Evolutionary conservation across 140 eudicot genomes (phyloP), one percentile per base, ranked within the genome.

Genomic region (Ambrosia hybrid): DNA sequence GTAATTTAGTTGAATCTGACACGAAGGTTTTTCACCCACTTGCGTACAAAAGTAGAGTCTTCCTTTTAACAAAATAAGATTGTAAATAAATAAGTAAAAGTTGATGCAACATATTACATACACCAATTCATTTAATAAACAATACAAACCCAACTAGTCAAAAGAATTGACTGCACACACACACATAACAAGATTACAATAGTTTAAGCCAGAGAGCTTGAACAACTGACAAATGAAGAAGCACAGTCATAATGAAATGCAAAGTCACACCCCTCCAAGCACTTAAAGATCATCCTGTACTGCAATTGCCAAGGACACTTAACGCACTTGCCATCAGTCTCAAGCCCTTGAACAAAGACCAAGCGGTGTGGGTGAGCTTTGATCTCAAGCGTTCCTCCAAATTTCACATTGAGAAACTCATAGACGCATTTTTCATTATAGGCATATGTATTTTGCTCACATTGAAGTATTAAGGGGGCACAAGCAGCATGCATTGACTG

Each of bases 401-500:
- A 68, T 57, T 68, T 68, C 1, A 68, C 62, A 68, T 68, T 68
- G 26, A 51, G 49, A 68, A 33, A 68, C 49, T 3, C 0, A 12
- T 26, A 68, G 6, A 71, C 7, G 9, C 9, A 1, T 2, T 0
- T 1, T 11, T 1, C 9, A 39, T 37, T 0, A 7, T 16, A 0
- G 0, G 9, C 0, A 39, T 37, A 16, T 5, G 65, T 39, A 37
- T 16, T 38, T 56, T 10, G 55, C 63, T 56, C 75, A 5, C 12
- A 9, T 17, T 39, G 57, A 37, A 55, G 66, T 37, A 55, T 16
- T 57, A 57, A 17, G 4, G 67, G 75, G 3, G 1, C 67, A 41
- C 75, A 71, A 57, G 67, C 67, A 38, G 75, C 5, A 41, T 71
- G 75, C 26, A 16, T 41, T 4, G 67, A 71, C n/a, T 57, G 53